Percentiles rank a stretch among this genome's conserved stretches.
phyloP scores from a whole-genome alignment of 805 yeast genomes.

The Lipomyces orientalis region DNA sequence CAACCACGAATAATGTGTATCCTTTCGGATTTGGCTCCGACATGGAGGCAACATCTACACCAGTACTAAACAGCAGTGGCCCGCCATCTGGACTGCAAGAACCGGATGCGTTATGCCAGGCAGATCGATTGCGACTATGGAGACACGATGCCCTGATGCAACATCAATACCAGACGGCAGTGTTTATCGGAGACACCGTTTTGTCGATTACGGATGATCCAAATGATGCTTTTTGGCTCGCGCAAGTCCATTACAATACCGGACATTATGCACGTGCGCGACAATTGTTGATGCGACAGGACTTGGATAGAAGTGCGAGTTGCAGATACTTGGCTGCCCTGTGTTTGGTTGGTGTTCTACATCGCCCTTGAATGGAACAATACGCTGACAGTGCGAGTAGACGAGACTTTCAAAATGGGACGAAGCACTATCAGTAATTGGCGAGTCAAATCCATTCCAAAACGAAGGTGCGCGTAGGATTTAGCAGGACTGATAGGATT shows the following conservation, averaged over 20 bases:
- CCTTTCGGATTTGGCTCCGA: conserved; percentile 30
- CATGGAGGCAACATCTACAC: conserved; percentile 34
- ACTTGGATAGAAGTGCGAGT: conserved; percentile 62
- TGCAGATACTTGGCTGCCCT: conserved; percentile 83
- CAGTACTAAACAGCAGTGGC: conserved; percentile 4
- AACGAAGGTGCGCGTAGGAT: conserved; percentile 41
- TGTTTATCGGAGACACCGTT: conserved; percentile 89
- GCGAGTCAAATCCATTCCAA: conserved; percentile 77
- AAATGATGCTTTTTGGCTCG: conserved; percentile 95
- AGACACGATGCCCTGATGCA: conserved; percentile 91
- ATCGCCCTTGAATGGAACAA: too few relatives aligned
- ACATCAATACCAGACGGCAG: conserved; percentile 89
- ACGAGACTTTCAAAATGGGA: conserved; percentile 79
- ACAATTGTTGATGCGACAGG: conserved; percentile 63
- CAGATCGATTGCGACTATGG: conserved; percentile 91
- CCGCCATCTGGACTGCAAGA: not conserved
- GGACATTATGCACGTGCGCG: conserved; percentile 83
- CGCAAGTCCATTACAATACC: conserved; percentile 80
- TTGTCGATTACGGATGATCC: conserved; percentile 80
- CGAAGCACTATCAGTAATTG: conserved; percentile 84
- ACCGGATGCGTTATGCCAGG: conserved; percentile 15
- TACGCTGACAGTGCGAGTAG: conserved; percentile 5
- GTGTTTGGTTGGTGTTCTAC: conserved; percentile 51
- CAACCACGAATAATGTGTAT: conserved; percentile 12
- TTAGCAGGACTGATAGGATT: not conserved